Conservation (phyloP, 2,329 filamentous ascomycete species). For the Echinosphaeria canescens region DNA sequence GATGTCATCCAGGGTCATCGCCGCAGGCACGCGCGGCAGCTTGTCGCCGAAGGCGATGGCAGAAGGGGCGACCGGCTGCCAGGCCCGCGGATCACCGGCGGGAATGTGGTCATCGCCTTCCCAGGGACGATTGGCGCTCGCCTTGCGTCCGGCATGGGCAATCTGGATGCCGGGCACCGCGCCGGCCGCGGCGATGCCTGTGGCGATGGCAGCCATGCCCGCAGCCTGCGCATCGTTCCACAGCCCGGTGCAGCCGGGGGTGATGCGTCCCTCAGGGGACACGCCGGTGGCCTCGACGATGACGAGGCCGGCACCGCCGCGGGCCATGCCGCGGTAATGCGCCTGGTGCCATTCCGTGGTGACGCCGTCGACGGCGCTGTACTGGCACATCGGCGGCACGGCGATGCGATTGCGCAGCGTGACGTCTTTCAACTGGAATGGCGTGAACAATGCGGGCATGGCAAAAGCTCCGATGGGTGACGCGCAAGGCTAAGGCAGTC, state of each 20-base stretch:
- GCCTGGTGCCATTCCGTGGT: constrained; percentile 19
- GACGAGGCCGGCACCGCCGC: constrained; percentile 33
- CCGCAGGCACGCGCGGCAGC: constrained; percentile 23
- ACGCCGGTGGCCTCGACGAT: constrained; percentile 52
- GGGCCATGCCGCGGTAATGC: constrained; percentile 15
- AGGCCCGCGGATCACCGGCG: constrained; percentile 13
- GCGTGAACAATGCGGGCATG: constrained; percentile 16
- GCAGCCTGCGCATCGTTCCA: constrained; percentile 1
- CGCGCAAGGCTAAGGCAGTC: no score
- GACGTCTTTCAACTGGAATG: constrained; percentile 18
- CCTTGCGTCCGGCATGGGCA: constrained; percentile 1
- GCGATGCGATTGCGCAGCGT: constrained; percentile 22
- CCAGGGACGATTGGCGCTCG: neutral
- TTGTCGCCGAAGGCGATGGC: constrained; percentile 3
- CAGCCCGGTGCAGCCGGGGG: constrained; percentile 30
- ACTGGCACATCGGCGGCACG: constrained; percentile 24
- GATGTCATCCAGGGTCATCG: constrained; percentile 41
- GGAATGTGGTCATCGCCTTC: constrained; percentile 11
- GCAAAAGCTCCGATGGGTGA: no score
- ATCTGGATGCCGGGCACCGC: constrained; percentile 1
- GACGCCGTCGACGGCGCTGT: constrained; percentile 17
- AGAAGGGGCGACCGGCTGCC: constrained; percentile 13
- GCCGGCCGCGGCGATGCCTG: neutral
- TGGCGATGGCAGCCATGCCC: neutral
- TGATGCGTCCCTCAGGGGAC: constrained; percentile 46